These are phyloP conservation scores for Phlebiopsis flavidoalba DNA, from an alignment of 768 basidiomycete species.

Conservation along the genomic window DNA sequence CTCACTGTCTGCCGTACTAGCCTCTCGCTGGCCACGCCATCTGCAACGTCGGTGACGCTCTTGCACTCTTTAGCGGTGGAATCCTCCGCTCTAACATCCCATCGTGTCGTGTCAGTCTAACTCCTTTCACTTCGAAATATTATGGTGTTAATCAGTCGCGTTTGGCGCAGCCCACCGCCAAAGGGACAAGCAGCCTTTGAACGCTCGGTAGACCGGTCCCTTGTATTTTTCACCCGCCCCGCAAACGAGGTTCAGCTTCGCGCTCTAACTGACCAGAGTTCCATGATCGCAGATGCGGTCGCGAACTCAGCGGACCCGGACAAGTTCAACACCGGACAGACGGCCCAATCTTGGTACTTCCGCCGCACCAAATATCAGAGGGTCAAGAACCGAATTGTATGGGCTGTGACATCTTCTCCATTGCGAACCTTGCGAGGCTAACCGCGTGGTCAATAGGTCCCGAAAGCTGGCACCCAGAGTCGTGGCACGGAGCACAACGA, in stretches of 20 bases:
- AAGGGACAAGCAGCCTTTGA: slow-evolving; percentile 44
- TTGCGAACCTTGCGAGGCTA: too few relatives aligned
- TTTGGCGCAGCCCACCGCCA: slow-evolving; percentile 45
- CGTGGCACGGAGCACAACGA: slow-evolving; percentile 17
- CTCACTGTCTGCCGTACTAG: slow-evolving; percentile 14
- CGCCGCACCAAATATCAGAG: slow-evolving; percentile 36
- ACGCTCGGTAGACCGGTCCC: slow-evolving; percentile 59
- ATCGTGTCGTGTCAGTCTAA: slow-evolving; percentile 51
- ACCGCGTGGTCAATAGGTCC: slow-evolving; percentile 6
- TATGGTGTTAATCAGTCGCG: background rate
- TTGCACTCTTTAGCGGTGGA: slow-evolving; percentile 58
- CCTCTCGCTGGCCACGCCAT: slow-evolving; percentile 29
- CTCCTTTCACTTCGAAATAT: background rate
- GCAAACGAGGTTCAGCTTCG: slow-evolving; percentile 45
- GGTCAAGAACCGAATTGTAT: slow-evolving; percentile 31
- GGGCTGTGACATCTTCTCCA: background rate
- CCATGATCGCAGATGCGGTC: slow-evolving; percentile 41
- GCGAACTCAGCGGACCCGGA: slow-evolving; percentile 27
- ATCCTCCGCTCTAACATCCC: slow-evolving; percentile 63
- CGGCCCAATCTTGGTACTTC: slow-evolving; percentile 37
- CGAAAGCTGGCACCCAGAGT: slow-evolving; percentile 17
- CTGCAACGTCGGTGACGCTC: slow-evolving; percentile 45
- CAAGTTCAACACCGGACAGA: slow-evolving; percentile 29
- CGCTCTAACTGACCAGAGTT: slow-evolving; percentile 46
- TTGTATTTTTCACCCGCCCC: slow-evolving; percentile 65